Conservation (phyloP, 2,329 filamentous ascomycete genomes). For the Madurella fahalii region DNA sequence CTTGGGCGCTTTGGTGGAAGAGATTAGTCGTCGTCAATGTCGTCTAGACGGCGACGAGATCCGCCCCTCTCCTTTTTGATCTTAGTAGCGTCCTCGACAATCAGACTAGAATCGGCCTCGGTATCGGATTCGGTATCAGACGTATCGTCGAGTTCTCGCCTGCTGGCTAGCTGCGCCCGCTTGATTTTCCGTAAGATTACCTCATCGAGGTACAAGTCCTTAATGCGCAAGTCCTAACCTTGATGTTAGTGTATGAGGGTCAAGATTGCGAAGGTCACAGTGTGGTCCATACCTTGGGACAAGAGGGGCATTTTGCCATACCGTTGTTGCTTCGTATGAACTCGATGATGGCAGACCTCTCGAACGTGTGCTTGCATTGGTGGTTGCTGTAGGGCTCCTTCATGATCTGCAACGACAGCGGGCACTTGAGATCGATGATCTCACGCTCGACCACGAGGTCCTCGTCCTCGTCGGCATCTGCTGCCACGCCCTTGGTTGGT, state of each 20-base stretch:
- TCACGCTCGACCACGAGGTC: slow-evolving; percentile 65
- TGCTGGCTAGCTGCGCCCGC: slow-evolving; percentile 45
- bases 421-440: slow-evolving; percentile 63
- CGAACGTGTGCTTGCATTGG: slow-evolving; percentile 69
- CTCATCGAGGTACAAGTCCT: slow-evolving; percentile 55
- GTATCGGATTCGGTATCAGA: slow-evolving; percentile 36
- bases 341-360: slow-evolving; percentile 59
- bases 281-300: slow-evolving; percentile 46
- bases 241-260: not conserved
- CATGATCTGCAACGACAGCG: slow-evolving; percentile 62
- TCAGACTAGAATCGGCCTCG: slow-evolving; percentile 27
- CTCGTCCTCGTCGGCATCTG: slow-evolving; percentile 50
- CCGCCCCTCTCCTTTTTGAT: slow-evolving; percentile 28
- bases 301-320: slow-evolving; percentile 61
- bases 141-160: slow-evolving; percentile 41
- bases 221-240: slow-evolving; percentile 43
- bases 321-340: slow-evolving; percentile 39
- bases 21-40: slow-evolving; percentile 17
- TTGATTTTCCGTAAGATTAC: slow-evolving; percentile 55
- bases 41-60: slow-evolving; percentile 9
- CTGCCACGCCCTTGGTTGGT: slow-evolving; percentile 32
- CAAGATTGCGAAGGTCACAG: not conserved
- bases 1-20: not conserved
- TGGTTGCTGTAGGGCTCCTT: slow-evolving; percentile 61
- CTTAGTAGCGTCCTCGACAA: slow-evolving; percentile 19